These are phyloP conservation scores for Fusarium transvaalense DNA, from an alignment of 2,329 filamentous ascomycete genomes.

Conservation along the genomic window DNA sequence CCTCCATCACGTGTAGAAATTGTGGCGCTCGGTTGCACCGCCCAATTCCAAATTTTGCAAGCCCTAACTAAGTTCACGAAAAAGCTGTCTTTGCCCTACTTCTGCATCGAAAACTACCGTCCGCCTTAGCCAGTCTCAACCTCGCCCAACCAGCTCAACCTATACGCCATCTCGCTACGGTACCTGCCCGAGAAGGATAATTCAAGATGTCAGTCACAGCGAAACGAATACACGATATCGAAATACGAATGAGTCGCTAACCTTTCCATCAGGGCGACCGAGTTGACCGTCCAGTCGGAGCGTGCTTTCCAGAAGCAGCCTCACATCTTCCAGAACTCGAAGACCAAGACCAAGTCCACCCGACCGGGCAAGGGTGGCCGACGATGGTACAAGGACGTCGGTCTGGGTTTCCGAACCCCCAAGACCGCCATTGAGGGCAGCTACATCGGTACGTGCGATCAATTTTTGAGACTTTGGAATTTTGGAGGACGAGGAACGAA, in stretches of 20 bases:
- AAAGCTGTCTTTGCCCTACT: constrained; percentile 52
- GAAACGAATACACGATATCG: constrained; percentile 38
- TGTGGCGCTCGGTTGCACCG: constrained; percentile 45
- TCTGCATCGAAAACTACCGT: constrained; percentile 55
- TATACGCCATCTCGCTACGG: constrained; percentile 56
- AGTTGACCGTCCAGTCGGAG: constrained; percentile 99
- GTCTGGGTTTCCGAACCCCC: constrained; percentile 98
- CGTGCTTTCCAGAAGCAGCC: constrained; percentile 99
- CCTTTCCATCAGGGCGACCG: constrained; percentile 84
- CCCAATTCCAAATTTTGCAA: constrained; percentile 51
- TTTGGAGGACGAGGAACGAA: constrained; percentile 10
- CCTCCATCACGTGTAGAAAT: constrained; percentile 46
- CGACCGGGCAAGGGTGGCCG: constrained; percentile 91
- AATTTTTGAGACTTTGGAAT: constrained; percentile 19
- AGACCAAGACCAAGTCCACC: constrained; percentile 87
- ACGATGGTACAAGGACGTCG: constrained; percentile 99
- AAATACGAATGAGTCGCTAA: constrained; percentile 49
- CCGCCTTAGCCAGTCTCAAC: constrained; percentile 48
- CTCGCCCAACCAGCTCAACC: constrained; percentile 53
- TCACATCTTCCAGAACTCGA: constrained; percentile 99
- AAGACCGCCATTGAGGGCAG: constrained; percentile 98
- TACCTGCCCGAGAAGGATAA: constrained; percentile 57
- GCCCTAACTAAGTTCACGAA: constrained; percentile 28
- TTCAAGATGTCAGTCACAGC: constrained; percentile 59
- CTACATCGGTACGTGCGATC: constrained; percentile 91